These are phyloP conservation scores for Daldinia caldariorum DNA, from an alignment of 495 filamentous ascomycete genomes.

Conservation along the genomic window DNA sequence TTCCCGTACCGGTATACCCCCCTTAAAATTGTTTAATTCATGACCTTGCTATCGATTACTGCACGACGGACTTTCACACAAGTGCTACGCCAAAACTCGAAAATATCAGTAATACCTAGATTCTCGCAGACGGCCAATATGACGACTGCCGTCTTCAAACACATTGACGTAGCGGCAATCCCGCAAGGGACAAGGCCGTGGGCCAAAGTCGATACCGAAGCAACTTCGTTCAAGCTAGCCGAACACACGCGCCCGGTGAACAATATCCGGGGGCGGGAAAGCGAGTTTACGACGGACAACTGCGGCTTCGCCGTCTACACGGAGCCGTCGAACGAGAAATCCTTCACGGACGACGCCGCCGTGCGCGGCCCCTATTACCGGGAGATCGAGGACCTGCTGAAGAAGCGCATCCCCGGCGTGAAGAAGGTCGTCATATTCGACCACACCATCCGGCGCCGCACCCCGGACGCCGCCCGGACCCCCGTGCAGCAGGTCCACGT, in stretches of 20 bases:
- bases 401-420: constrained; percentile 67
- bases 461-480: constrained; percentile 60
- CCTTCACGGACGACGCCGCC: constrained; percentile 68
- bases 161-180: constrained; percentile 42
- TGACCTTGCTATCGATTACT: constrained; percentile 21
- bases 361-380: constrained; percentile 79
- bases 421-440: constrained; percentile 81
- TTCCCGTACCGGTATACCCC: not conserved
- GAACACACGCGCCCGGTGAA: constrained; percentile 45
- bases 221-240: constrained; percentile 43
- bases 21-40: constrained; percentile 5
- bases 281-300: constrained; percentile 52
- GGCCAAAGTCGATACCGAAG: constrained; percentile 55
- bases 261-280: constrained; percentile 44
- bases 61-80: constrained; percentile 31
- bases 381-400: constrained; percentile 76
- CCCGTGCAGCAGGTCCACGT: constrained; percentile 82
- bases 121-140: constrained; percentile 35
- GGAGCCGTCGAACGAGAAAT: constrained; percentile 55
- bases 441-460: constrained; percentile 79
- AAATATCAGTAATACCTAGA: not conserved
- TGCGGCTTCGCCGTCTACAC: constrained; percentile 54
- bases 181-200: constrained; percentile 47
- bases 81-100: constrained; percentile 10
- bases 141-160: constrained; percentile 46